Evolutionary conservation across 306 rosid genomes (phyloP).

Genomic region (Cucumis hystrix): DNA sequence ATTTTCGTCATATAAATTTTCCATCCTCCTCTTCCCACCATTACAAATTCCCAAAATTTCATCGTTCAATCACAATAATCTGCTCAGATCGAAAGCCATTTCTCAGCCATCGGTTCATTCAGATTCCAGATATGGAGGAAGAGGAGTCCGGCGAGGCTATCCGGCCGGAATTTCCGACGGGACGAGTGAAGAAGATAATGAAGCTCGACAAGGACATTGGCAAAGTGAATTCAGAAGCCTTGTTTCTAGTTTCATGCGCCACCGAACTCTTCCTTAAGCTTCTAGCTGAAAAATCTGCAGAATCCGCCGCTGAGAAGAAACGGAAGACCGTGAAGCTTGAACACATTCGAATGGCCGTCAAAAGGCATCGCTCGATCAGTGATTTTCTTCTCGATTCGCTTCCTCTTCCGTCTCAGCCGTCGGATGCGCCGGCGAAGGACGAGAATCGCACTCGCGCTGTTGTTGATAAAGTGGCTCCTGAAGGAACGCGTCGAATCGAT

Average conservation of each 20-base stretch:
- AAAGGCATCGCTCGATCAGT: constrained; percentile 57
- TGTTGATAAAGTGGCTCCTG: constrained; percentile 20
- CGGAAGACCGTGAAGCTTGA: constrained; percentile 74
- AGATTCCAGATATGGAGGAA: constrained; percentile 20
- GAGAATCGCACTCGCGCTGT: constrained; percentile 17
- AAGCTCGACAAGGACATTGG: constrained; percentile 52
- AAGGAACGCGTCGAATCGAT: constrained; percentile 59
- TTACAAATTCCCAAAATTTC: neutral
- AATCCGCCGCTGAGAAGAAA: constrained; percentile 49
- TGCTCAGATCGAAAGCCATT: neutral
- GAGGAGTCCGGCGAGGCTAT: constrained; percentile 14
- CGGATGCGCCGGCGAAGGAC: constrained; percentile 13
- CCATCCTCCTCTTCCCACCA: neutral
- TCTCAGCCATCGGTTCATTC: neutral
- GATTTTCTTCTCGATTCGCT: constrained; percentile 85
- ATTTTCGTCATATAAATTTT: neutral
- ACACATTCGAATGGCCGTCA: constrained; percentile 44
- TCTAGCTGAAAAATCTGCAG: constrained; percentile 60
- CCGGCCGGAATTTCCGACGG: constrained; percentile 42
- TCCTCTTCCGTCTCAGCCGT: constrained; percentile 31
- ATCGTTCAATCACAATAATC: neutral
- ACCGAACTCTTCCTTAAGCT: constrained; percentile 63
- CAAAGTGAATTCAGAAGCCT: constrained; percentile 61
- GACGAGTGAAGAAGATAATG: constrained; percentile 72
- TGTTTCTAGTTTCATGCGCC: constrained; percentile 52